Percentiles rank a stretch among this genome's conserved stretches.
These are phyloP conservation scores for Auricularia cornea DNA, from an alignment of 768 basidiomycete genomes.

Conservation along the genomic window DNA sequence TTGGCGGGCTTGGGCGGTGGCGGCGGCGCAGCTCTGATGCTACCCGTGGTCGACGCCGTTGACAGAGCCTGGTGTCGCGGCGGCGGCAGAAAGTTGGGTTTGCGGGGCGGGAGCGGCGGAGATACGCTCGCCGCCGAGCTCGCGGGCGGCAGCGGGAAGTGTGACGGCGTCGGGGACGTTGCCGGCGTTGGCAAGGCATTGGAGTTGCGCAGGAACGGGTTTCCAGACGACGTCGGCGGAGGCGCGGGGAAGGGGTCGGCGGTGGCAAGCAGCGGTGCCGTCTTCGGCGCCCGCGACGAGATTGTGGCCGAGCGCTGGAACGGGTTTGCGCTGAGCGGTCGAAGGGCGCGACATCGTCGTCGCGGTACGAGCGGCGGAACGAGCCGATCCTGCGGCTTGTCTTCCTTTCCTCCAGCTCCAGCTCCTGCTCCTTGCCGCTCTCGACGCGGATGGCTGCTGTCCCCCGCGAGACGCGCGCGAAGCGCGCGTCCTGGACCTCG, in stretches of 20 bases:
- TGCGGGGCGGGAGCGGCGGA: not conserved
- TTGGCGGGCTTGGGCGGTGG: conserved; percentile 39
- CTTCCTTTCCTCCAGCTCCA: no score
- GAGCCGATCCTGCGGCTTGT: no score
- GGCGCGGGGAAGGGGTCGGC: not conserved
- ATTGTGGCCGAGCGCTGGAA: not conserved
- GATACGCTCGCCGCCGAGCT: not conserved
- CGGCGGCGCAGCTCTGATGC: conserved; percentile 41
- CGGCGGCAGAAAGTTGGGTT: not conserved
- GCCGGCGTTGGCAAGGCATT: not conserved
- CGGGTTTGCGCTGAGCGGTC: not conserved
- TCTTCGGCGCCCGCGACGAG: not conserved
- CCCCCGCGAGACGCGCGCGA: no score
- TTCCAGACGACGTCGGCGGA: not conserved
- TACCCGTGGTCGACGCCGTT: not conserved
- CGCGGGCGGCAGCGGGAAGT: not conserved
- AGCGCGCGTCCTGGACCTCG: no score
- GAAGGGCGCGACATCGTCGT: not conserved
- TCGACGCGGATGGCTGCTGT: no score
- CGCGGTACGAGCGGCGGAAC: no score
- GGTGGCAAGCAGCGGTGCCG: not conserved
- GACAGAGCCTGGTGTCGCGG: not conserved
- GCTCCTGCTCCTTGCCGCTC: no score
- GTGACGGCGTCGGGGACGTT: not conserved
- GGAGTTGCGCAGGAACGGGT: not conserved